Percentiles rank a stretch among this genome's conserved stretches.
Conservation (phyloP, 1,139 yeast species). For the Yamadazyma triangularis region DNA sequence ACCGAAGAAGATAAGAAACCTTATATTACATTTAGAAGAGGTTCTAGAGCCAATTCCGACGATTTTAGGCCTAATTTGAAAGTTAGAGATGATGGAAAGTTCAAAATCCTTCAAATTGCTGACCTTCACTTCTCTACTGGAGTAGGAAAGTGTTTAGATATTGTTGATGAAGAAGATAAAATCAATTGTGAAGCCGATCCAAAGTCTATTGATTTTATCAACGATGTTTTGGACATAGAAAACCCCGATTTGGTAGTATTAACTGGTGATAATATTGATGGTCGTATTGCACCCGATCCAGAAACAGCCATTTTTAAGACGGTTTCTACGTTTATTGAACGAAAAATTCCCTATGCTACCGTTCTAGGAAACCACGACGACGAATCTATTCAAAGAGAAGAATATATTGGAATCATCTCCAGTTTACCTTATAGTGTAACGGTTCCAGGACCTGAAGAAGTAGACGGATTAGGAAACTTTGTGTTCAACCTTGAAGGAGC, state of each 20-base stretch:
- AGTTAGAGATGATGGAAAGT: constrained; percentile 38
- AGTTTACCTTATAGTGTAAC: constrained; percentile 63
- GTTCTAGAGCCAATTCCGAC: constrained; percentile 16
- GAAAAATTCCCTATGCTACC: constrained; percentile 71
- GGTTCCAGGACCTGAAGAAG: constrained; percentile 51
- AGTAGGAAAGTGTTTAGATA: background rate
- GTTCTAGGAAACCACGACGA: constrained; percentile 61
- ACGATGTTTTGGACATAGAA: constrained; percentile 58
- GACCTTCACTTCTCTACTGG: constrained; percentile 70
- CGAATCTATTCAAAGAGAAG: constrained; percentile 54
- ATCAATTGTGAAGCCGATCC: constrained; percentile 64
- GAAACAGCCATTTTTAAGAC: constrained; percentile 72
- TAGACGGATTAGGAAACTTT: constrained; percentile 81
- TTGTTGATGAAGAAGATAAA: constrained; percentile 31
- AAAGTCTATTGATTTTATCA: constrained; percentile 56
- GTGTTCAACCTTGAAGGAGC: constrained; percentile 10
- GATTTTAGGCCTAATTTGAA: constrained; percentile 20
- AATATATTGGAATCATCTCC: constrained; percentile 50
- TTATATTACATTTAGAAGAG: constrained; percentile 26
- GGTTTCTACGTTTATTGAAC: constrained; percentile 57
- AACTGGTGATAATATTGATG: constrained; percentile 81
- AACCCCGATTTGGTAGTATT: constrained; percentile 73
- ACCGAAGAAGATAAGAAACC: constrained; percentile 18
- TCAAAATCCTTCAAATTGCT: constrained; percentile 79
- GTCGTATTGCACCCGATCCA: constrained; percentile 64